Percentiles rank a stretch among this genome's conserved stretches.
Conservation (phyloP, 495 filamentous ascomycete genomes). For the Podospora didyma region DNA sequence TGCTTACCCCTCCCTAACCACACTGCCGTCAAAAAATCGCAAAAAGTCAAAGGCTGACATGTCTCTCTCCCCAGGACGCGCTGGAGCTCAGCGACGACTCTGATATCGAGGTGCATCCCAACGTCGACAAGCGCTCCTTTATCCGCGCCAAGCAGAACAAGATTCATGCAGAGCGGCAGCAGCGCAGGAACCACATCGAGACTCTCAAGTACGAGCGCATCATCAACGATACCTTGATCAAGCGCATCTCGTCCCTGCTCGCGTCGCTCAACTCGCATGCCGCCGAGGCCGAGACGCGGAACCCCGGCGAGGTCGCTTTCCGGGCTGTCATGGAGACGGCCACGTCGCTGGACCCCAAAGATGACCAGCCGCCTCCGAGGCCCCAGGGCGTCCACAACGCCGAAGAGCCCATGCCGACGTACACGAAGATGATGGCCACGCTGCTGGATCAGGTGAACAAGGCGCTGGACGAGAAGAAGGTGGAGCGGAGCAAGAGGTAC, state of each 20-base stretch:
- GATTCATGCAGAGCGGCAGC: constrained; percentile 83
- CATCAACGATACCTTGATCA: constrained; percentile 85
- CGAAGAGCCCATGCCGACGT: constrained; percentile 69
- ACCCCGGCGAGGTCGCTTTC: constrained; percentile 80
- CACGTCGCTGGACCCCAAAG: constrained; percentile 50
- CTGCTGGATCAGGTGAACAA: constrained; percentile 93
- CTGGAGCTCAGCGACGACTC: constrained; percentile 97
- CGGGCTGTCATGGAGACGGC: constrained; percentile 77
- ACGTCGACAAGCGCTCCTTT: constrained; percentile 97
- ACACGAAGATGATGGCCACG: constrained; percentile 92
- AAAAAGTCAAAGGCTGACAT: not conserved
- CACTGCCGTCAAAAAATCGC: not conserved
- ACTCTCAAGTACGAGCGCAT: constrained; percentile 89
- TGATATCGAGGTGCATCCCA: constrained; percentile 97
- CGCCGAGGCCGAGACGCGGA: constrained; percentile 55
- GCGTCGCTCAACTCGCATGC: constrained; percentile 63
- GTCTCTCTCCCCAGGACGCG: constrained; percentile 54
- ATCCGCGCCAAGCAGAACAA: constrained; percentile 97
- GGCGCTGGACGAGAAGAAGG: constrained; percentile 66
- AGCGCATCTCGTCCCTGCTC: constrained; percentile 76
- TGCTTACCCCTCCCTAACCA: not conserved
- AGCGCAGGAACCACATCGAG: constrained; percentile 81
- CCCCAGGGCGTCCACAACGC: constrained; percentile 71
- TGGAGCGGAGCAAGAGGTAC: constrained; percentile 55
- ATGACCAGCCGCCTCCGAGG: constrained; percentile 71